Conservation (phyloP, 805 yeast genomes). For the Lachancea fermentati region DNA sequence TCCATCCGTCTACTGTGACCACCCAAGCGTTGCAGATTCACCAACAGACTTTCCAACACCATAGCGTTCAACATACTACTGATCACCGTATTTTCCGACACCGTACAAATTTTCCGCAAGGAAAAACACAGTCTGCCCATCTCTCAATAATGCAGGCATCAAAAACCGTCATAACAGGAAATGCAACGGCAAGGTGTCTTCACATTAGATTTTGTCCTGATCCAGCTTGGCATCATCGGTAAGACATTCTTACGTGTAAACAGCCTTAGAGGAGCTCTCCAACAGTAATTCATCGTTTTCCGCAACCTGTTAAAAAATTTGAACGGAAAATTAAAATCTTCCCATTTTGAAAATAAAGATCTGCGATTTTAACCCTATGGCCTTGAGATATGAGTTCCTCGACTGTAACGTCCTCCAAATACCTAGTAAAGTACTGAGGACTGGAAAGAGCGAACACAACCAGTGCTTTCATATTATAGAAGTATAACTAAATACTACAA, state of each 20-base stretch:
- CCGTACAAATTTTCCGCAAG: slow-evolving; percentile 25
- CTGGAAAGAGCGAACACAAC: slow-evolving; percentile 30
- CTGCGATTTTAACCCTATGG: slow-evolving; percentile 25
- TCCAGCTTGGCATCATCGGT: slow-evolving; percentile 26
- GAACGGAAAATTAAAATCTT: slow-evolving; percentile 18
- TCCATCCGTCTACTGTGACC: slow-evolving; percentile 15
- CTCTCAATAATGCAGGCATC: slow-evolving; percentile 31
- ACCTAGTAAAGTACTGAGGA: slow-evolving; percentile 19
- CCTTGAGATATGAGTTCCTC: slow-evolving; percentile 19
- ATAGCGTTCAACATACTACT: slow-evolving; percentile 15
- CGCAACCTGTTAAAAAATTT: slow-evolving; percentile 18
- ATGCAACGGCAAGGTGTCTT: slow-evolving; percentile 23
- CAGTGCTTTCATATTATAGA: slow-evolving; percentile 20
- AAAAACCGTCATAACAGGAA: slow-evolving; percentile 31
- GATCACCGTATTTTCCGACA: slow-evolving; percentile 13
- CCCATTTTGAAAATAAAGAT: slow-evolving; percentile 23
- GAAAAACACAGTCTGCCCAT: slow-evolving; percentile 26
- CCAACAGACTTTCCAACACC: slow-evolving; percentile 24
- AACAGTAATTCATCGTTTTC: slow-evolving; percentile 14
- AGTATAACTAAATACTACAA: no score
- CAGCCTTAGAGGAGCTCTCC: slow-evolving; percentile 16
- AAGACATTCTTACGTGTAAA: slow-evolving; percentile 11
- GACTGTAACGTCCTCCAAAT: slow-evolving; percentile 16
- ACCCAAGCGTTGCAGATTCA: slow-evolving; percentile 20
- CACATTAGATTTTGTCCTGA: slow-evolving; percentile 28